Conservation (phyloP, 2,329 filamentous ascomycete species). For the Fusarium sp. region DNA sequence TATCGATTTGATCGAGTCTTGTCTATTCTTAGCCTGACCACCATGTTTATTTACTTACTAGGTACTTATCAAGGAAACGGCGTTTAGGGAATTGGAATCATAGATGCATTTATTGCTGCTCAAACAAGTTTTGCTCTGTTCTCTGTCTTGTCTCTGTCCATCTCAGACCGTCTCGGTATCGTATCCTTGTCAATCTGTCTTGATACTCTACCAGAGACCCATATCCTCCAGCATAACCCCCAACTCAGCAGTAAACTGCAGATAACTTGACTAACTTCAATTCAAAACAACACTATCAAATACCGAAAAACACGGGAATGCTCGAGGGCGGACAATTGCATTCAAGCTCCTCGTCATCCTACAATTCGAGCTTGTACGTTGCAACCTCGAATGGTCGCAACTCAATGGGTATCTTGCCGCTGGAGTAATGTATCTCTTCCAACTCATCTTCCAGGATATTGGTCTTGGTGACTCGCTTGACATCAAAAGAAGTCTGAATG, state of each 20-base stretch:
- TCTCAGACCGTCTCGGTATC: background rate
- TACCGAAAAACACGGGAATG: slow-evolving; percentile 31
- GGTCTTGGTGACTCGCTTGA: slow-evolving; percentile 83
- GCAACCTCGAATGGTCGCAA: slow-evolving; percentile 88
- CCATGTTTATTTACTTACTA: slow-evolving; percentile 11
- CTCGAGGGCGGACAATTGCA: slow-evolving; percentile 40
- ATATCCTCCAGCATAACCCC: background rate
- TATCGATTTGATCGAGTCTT: slow-evolving; percentile 6
- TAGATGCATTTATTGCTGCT: slow-evolving; percentile 36
- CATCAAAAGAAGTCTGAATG: slow-evolving; percentile 74
- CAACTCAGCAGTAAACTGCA: background rate
- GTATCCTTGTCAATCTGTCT: background rate
- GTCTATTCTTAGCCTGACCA: background rate
- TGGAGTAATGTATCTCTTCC: slow-evolving; percentile 68
- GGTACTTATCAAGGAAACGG: slow-evolving; percentile 32
- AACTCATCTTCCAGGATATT: slow-evolving; percentile 91
- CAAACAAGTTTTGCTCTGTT: slow-evolving; percentile 32
- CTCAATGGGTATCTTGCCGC: slow-evolving; percentile 68
- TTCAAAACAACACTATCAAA: slow-evolving; percentile 7
- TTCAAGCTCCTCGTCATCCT: slow-evolving; percentile 46
- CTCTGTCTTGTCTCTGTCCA: background rate
- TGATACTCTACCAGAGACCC: background rate
- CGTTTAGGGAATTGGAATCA: slow-evolving; percentile 41
- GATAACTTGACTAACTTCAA: background rate
- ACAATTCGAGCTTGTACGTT: slow-evolving; percentile 75